A percentile compares a stretch with the other conserved stretches of the same genome.
These are phyloP conservation scores for Martensiomyces pterosporus DNA, from an alignment of 192 early-diverging fungal species.

Conservation along the genomic window DNA sequence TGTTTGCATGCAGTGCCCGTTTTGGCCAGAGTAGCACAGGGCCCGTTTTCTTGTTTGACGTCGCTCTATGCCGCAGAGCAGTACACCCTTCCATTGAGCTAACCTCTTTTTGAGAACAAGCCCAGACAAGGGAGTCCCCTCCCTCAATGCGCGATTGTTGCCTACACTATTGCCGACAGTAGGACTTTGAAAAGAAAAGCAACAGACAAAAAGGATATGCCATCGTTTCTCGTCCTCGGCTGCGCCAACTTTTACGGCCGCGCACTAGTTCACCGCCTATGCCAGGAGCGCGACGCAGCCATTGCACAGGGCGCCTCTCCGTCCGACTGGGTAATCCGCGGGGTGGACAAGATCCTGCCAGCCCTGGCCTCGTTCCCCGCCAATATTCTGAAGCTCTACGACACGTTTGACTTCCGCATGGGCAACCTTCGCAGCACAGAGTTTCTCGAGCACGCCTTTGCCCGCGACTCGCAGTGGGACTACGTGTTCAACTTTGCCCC, in stretches of 20 bases:
- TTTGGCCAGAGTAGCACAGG: too few species aligned
- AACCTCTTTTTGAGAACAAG: too few species aligned
- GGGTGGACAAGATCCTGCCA: slow-evolving; percentile 39
- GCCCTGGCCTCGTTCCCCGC: slow-evolving; percentile 29
- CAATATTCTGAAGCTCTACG: slow-evolving; percentile 13
- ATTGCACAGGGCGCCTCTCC: background rate
- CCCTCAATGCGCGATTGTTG: too few species aligned
- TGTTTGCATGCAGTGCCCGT: too few species aligned
- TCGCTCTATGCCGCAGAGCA: too few species aligned
- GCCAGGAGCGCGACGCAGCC: slow-evolving; percentile 17
- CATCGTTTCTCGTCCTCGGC: slow-evolving; percentile 30
- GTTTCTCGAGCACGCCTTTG: slow-evolving; percentile 65
- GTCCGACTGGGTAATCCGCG: slow-evolving; percentile 33
- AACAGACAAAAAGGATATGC: slow-evolving; percentile 24
- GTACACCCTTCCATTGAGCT: too few species aligned
- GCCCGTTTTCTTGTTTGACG: too few species aligned
- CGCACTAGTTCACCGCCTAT: slow-evolving; percentile 32
- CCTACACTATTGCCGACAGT: too few species aligned
- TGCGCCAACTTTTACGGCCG: slow-evolving; percentile 46
- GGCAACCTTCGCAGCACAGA: slow-evolving; percentile 36
- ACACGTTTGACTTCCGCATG: slow-evolving; percentile 37
- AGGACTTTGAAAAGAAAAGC: too few species aligned
- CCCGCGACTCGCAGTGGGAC: slow-evolving; percentile 66
- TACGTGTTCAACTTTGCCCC: slow-evolving; percentile 94
- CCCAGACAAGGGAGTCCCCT: too few species aligned